phyloP scores from a whole-genome alignment of 1,139 yeast genomes.

The Pichia sp. region DNA sequence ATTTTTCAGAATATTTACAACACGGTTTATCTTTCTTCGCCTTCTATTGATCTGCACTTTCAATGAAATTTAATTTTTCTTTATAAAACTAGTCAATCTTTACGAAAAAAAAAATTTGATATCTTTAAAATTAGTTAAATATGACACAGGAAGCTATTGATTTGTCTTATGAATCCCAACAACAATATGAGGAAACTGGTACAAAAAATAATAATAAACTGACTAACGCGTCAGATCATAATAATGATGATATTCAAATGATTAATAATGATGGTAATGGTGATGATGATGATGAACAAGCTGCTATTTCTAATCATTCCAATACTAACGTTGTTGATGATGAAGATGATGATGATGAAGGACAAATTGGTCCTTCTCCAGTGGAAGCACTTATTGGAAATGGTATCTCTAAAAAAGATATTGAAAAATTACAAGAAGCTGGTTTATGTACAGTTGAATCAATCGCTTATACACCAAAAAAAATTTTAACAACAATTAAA shows the following conservation, averaged over 20 bases:
- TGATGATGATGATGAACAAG: conserved; percentile 28
- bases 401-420: conserved; percentile 77
- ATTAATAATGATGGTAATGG: conserved; percentile 1
- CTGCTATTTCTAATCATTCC: background rate
- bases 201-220: background rate
- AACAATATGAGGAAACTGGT: background rate
- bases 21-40: background rate
- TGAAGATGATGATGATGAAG: conserved; percentile 29
- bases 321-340: background rate
- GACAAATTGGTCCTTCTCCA: conserved; percentile 40
- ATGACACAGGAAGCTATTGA: conserved; percentile 16
- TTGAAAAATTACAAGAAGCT: conserved; percentile 71
- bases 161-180: conserved; percentile 12
- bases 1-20: background rate
- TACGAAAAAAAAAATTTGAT: background rate
- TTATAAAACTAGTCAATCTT: too few relatives aligned
- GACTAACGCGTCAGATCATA: conserved; percentile 15
- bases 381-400: conserved; percentile 54
- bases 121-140: background rate
- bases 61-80: too few relatives aligned
- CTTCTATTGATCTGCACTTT: background rate
- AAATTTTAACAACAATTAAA: conserved; percentile 67
- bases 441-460: conserved; percentile 89
- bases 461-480: conserved; percentile 80
- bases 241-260: background rate